A percentile compares a stretch with the other conserved stretches of the same genome.
These are phyloP conservation scores for Opeltia flavorubescens DNA, from an alignment of 495 filamentous ascomycete species.

Conservation along the genomic window DNA sequence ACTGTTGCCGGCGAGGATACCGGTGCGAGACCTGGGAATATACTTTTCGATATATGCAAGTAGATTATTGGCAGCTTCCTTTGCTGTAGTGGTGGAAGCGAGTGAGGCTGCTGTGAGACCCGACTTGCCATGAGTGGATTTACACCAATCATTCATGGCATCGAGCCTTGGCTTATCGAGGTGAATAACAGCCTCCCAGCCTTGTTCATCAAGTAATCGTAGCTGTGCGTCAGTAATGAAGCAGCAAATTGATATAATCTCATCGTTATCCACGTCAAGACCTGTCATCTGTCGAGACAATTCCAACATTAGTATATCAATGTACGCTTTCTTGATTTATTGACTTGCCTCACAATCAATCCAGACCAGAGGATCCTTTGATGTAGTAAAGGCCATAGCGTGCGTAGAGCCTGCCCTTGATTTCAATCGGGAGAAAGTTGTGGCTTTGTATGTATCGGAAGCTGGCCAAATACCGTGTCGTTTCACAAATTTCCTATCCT, in stretches of 20 bases:
- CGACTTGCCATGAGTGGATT: constrained; percentile 46
- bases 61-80: constrained; percentile 56
- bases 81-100: constrained; percentile 54
- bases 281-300: constrained; percentile 72
- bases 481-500: too few relatives aligned
- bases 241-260: constrained; percentile 87
- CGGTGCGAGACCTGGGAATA: constrained; percentile 47
- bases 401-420: too few relatives aligned
- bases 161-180: constrained; percentile 56
- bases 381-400: constrained; percentile 31
- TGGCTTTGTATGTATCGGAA: too few relatives aligned
- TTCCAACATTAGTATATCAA: neutral
- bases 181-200: constrained; percentile 71
- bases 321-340: neutral
- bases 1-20: constrained; percentile 77
- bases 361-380: constrained; percentile 59
- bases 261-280: constrained; percentile 60
- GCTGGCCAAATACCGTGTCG: too few relatives aligned
- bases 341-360: constrained; percentile 71
- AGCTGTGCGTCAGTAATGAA: constrained; percentile 75
- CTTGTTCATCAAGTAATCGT: constrained; percentile 56
- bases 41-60: constrained; percentile 62
- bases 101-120: constrained; percentile 71
- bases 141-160: constrained; percentile 64
- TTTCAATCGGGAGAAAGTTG: too few relatives aligned